Percentiles rank a stretch among this genome's conserved stretches.
Conservation (phyloP, 2,329 filamentous ascomycete genomes). For the Epichloe festucae region DNA sequence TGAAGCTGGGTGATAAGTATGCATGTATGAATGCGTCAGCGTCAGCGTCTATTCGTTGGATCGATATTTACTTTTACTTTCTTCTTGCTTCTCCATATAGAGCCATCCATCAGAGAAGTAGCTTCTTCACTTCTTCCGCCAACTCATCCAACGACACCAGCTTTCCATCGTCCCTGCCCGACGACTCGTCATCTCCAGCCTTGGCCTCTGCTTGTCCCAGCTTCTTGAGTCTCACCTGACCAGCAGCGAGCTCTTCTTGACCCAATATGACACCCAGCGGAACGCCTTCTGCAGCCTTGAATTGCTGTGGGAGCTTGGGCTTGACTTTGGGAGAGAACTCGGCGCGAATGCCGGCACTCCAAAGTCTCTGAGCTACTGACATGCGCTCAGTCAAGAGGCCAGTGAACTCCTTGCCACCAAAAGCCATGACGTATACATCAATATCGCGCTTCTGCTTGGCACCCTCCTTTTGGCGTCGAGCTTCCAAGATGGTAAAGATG, state of each 20-base stretch:
- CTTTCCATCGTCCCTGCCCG: conserved; percentile 73
- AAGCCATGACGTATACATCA: conserved; percentile 91
- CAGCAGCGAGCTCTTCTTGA: conserved; percentile 73
- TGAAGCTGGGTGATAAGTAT: neutral
- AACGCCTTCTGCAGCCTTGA: conserved; percentile 81
- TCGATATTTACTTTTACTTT: neutral
- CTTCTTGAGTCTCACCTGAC: conserved; percentile 80
- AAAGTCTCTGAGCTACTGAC: conserved; percentile 60
- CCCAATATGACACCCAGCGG: conserved; percentile 84
- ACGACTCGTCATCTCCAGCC: conserved; percentile 58
- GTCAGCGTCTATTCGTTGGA: neutral
- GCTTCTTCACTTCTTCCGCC: conserved; percentile 45
- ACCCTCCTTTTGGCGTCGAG: conserved; percentile 51
- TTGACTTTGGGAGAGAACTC: conserved; percentile 86
- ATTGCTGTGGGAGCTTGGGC: conserved; percentile 77
- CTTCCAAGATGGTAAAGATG: conserved; percentile 86
- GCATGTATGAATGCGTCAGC: neutral
- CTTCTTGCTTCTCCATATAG: neutral
- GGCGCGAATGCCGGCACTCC: conserved; percentile 72
- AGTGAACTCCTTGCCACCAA: conserved; percentile 74
- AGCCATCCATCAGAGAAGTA: conserved; percentile 6
- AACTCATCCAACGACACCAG: conserved; percentile 53
- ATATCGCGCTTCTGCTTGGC: conserved; percentile 47
- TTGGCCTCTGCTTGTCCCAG: conserved; percentile 63
- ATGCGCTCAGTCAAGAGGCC: conserved; percentile 76